Evolutionary conservation across 2,329 filamentous ascomycete species (phyloP).

Genomic region (Penicillium sp.): DNA sequence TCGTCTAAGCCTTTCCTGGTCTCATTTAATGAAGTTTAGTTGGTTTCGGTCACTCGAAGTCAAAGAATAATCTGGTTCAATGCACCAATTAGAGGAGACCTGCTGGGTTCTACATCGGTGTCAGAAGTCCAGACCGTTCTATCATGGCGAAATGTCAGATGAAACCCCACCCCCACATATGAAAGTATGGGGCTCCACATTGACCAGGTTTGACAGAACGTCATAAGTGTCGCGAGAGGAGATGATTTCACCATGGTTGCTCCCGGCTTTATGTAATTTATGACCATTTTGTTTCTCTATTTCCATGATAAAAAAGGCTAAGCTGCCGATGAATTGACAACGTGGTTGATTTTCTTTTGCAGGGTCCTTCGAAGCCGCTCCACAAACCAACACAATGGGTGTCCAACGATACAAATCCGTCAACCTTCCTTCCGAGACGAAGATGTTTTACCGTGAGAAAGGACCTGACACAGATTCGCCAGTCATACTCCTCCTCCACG

Average conservation of each 20-base stretch:
- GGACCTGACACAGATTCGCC: conserved; percentile 35
- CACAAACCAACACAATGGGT: too few species aligned
- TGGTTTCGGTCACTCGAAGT: not conserved
- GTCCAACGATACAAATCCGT: too few species aligned
- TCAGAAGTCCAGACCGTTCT: not conserved
- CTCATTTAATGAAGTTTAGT: not conserved
- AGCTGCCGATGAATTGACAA: too few species aligned
- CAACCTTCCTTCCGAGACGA: conserved; percentile 7
- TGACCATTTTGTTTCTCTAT: too few species aligned
- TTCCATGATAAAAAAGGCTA: too few species aligned
- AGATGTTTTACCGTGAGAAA: conserved; percentile 46
- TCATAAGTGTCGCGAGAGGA: not conserved
- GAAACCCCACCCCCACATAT: not conserved
- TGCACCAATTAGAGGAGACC: not conserved
- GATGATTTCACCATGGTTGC: too few species aligned
- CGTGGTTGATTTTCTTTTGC: too few species aligned
- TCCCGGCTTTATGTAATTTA: too few species aligned
- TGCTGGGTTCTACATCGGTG: not conserved
- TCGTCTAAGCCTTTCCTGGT: not conserved
- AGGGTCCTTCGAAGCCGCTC: too few species aligned
- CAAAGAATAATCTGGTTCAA: not conserved
- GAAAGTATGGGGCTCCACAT: not conserved
- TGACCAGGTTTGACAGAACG: not conserved
- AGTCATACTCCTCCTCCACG: conserved; percentile 52
- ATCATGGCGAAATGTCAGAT: not conserved